A percentile compares a stretch with the other conserved stretches of the same genome.
These are phyloP conservation scores for Mycosphaerella sp. DNA, from an alignment of 2,329 filamentous ascomycete species.

Conservation along the genomic window DNA sequence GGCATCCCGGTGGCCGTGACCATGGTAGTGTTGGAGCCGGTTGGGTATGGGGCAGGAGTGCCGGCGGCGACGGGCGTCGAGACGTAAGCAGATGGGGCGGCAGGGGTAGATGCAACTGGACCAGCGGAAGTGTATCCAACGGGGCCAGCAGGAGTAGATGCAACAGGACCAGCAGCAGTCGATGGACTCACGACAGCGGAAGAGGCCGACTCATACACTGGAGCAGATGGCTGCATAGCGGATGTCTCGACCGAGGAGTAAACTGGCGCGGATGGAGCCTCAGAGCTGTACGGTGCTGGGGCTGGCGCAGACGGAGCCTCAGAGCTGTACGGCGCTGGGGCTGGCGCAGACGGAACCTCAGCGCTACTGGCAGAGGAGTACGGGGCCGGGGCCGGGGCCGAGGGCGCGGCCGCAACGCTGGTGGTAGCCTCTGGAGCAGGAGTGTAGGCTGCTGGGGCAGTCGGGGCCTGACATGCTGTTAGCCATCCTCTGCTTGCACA, in stretches of 20 bases:
- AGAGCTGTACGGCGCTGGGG: constrained; percentile 5
- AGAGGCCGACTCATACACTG: constrained; percentile 6
- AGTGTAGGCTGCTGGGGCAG: constrained; percentile 9
- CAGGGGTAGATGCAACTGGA: constrained; percentile 6
- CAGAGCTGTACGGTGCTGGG: background rate
- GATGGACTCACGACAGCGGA: background rate
- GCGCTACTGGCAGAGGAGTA: constrained; percentile 11
- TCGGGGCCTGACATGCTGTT: constrained; percentile 7
- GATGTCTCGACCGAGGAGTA: constrained; percentile 9
- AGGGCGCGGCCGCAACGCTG: background rate
- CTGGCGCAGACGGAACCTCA: background rate
- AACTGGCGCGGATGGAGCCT: constrained; percentile 4
- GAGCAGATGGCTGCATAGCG: constrained; percentile 2
- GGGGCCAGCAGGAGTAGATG: constrained; percentile 10
- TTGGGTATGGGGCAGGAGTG: constrained; percentile 17
- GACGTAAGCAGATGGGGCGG: constrained; percentile 8
- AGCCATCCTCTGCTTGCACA: background rate
- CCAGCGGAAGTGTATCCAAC: constrained; percentile 8
- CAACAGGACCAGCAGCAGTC: background rate
- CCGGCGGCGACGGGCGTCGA: constrained; percentile 4
- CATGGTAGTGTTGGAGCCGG: constrained; percentile 15
- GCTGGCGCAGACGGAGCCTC: background rate
- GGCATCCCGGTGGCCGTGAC: constrained; percentile 10
- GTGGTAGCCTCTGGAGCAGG: constrained; percentile 8
- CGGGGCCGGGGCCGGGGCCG: constrained; percentile 6